A percentile compares a stretch with the other conserved stretches of the same genome.
phyloP scores from a whole-genome alignment of 2,329 filamentous ascomycete species.

The Aureobasidium sp. region DNA sequence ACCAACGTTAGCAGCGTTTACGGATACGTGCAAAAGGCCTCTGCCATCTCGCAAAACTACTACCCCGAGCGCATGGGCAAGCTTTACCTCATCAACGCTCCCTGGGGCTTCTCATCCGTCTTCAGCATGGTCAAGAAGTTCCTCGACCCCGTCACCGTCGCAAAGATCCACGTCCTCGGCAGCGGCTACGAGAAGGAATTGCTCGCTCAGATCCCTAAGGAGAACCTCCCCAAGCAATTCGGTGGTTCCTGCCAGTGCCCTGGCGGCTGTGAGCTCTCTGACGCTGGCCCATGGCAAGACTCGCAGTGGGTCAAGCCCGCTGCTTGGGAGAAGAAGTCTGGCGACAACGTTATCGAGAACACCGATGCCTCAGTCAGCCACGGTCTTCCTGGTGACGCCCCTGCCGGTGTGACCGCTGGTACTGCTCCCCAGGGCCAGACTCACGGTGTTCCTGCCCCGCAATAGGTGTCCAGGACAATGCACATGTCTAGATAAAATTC shows the following conservation, averaged over 20 bases:
- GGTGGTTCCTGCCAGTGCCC: constrained; percentile 76
- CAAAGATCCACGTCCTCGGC: constrained; percentile 91
- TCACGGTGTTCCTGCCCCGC: constrained; percentile 9
- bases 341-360: constrained; percentile 24
- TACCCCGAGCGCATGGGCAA: constrained; percentile 95
- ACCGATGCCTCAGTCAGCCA: constrained; percentile 20
- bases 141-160: constrained; percentile 91
- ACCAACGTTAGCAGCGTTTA: constrained; percentile 77
- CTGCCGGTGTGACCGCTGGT: not conserved
- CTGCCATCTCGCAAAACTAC: constrained; percentile 93
- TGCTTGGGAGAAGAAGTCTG: constrained; percentile 38
- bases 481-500: not conserved
- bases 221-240: constrained; percentile 83
- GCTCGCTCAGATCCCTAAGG: constrained; percentile 72
- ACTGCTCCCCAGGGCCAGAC: constrained; percentile 8
- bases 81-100: constrained; percentile 96
- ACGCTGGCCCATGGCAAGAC: constrained; percentile 85
- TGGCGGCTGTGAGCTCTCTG: constrained; percentile 78
- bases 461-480: not conserved
- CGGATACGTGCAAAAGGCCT: constrained; percentile 77
- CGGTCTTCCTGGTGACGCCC: constrained; percentile 1
- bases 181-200: constrained; percentile 75
- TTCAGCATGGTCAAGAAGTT: constrained; percentile 87
- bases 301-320: constrained; percentile 55
- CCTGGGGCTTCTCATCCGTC: constrained; percentile 85